Conservation (phyloP, 1,284 basidiomycete species). For the Phellopilus nigrolimitatus region DNA sequence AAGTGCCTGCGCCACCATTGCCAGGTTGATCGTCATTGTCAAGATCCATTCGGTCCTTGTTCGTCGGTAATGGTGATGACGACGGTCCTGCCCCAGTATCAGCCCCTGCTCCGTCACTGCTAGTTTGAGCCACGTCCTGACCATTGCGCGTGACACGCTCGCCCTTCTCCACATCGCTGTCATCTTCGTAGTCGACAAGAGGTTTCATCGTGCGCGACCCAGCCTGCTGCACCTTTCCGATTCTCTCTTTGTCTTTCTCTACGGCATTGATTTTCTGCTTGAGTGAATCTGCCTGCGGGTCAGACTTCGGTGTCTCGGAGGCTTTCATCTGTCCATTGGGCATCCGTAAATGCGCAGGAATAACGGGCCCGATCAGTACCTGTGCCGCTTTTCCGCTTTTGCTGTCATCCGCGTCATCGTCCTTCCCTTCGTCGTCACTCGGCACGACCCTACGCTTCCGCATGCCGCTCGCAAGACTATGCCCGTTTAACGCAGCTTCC, state of each 20-base stretch:
- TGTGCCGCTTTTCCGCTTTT: slow-evolving; percentile 37
- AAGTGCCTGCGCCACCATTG: not conserved
- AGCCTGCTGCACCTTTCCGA: slow-evolving; percentile 30
- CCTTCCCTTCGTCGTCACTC: slow-evolving; percentile 18
- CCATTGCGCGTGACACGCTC: slow-evolving; percentile 10
- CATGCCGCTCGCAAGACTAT: not conserved
- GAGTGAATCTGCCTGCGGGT: slow-evolving; percentile 57
- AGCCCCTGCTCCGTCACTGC: not conserved
- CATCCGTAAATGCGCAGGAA: slow-evolving; percentile 41
- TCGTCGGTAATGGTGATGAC: slow-evolving; percentile 5
- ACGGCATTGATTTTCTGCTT: slow-evolving; percentile 59
- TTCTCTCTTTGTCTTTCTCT: slow-evolving; percentile 26
- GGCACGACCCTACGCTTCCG: slow-evolving; percentile 11
- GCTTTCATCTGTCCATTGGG: slow-evolving; percentile 25
- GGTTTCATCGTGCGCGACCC: slow-evolving; percentile 1
- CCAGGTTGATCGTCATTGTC: not conserved
- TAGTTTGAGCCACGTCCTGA: slow-evolving; percentile 3
- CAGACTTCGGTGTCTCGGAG: slow-evolving; percentile 25
- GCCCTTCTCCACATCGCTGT: slow-evolving; percentile 19
- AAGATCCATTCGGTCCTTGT: slow-evolving; percentile 2
- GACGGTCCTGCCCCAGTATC: not conserved
- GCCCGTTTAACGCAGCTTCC: slow-evolving; percentile 47
- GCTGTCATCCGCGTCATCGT: too few species aligned
- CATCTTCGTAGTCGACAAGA: slow-evolving; percentile 18
- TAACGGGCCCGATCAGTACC: slow-evolving; percentile 60